Evolutionary conservation across 371 early-diverging fungal species (phyloP), one percentile per base, ranked within the genome.

Genomic region (Syncephalastrum contaminatum): DNA sequence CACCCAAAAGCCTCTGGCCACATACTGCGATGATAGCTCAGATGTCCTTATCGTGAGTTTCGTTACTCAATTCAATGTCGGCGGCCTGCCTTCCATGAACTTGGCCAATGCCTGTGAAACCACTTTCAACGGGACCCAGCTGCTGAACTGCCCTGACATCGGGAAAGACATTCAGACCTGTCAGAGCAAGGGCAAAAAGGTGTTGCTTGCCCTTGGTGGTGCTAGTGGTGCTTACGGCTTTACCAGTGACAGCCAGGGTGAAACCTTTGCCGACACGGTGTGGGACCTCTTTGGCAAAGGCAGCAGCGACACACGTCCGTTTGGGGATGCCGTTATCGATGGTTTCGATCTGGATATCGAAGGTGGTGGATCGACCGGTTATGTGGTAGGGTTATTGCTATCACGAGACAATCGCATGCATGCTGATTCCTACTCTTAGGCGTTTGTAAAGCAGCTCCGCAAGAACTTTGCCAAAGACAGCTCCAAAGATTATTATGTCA

Each of bases 301-400:
- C 6, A 53, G 56, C 5, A 64, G 80, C 7, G 12, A 53, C 1
- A 69, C 69, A 40, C 81, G 88, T 13, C 89, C 88, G 0, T 86
- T 90, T 50, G 88, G 71, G 19, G 70, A 68, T 65, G 76, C 81
- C 21, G 60, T 71, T 0, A 58, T 86, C 7, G 89, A 90, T 59
- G 88, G 91, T 0, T 70, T 88, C 36, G 89, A 90, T 55, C 62
- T 90, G 43, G 91, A 89, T 57, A 86, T 88, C 47, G 87, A 88
- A 58, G 86, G 80, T 48, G 87, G 86, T 7, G 48, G 60, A 12
- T 50, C 66, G 18, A 66, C 74, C 0, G 84, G 83, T 0, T 87
- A 84, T 43, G 62, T 63, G 16, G 73, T 69, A 60, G 54, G 66
- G n/a, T n/a, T 54, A 15, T 20, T 30, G 2, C 10, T 8, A 30